A percentile compares a stretch with the other conserved stretches of the same genome.
Conservation (phyloP, 2,329 filamentous ascomycete species). For the Colletotrichum higginsianum region DNA sequence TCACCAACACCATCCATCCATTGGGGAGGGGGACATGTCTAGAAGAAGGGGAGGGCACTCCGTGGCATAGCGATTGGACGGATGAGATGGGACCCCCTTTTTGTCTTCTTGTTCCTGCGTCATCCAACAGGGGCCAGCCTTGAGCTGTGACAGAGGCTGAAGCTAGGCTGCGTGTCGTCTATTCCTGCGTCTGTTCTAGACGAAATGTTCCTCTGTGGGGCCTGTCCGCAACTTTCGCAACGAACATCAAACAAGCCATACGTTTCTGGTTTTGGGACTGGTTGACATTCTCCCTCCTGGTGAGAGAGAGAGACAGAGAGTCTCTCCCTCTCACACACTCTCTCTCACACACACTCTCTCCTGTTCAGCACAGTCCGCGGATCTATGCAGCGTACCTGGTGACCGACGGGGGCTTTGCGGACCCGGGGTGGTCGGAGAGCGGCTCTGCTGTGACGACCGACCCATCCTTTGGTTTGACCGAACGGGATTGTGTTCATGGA, state of each 20-base stretch:
- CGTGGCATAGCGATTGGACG: background rate
- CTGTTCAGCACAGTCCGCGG: background rate
- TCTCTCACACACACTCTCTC: background rate
- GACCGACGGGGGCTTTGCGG: background rate
- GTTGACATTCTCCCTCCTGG: constrained; percentile 3
- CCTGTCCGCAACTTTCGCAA: constrained; percentile 30
- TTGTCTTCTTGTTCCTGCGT: background rate
- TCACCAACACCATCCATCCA: too few relatives aligned
- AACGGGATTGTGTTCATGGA: background rate
- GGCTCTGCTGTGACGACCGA: background rate
- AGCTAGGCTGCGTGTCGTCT: constrained; percentile 27
- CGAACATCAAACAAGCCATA: constrained; percentile 40
- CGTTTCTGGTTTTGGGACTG: constrained; percentile 35
- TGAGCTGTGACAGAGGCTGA: constrained; percentile 20
- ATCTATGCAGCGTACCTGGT: too few relatives aligned
- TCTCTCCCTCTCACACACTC: background rate
- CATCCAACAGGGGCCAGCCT: background rate
- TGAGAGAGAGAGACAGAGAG: too few relatives aligned
- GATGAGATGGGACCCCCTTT: background rate
- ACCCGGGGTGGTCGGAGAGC: background rate
- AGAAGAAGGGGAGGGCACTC: too few relatives aligned
- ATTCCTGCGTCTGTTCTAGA: constrained; percentile 31
- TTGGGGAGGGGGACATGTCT: too few relatives aligned
- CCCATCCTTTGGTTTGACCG: background rate
- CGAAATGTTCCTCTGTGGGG: constrained; percentile 18